Evolutionary conservation across 2,329 filamentous ascomycete species (phyloP), one percentile per base, ranked within the genome.

Genomic region (Lomentospora prolificans): DNA sequence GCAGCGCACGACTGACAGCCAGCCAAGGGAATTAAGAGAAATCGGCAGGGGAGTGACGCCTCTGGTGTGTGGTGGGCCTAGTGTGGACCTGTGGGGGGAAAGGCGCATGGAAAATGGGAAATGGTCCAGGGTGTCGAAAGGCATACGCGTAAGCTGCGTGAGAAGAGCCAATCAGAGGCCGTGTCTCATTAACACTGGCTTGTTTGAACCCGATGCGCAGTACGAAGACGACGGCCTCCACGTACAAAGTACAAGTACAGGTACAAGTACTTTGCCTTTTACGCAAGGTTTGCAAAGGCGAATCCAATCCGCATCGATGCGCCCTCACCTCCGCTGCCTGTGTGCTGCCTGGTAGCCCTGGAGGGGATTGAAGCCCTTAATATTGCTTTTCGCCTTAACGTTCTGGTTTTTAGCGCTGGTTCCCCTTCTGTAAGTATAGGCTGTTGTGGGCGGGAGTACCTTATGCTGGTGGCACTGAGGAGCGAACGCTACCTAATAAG

Each of bases 121-220:
- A 53, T 55, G 24, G 33, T 53, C 36, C 19, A 50, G 51, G 50
- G 33, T 53, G 50, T 53, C 50, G 53, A 55, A n/a, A 50, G 51
- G 57, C 44, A 56, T 66, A 66, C 65, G 65, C 65, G 65, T 66
- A 61, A 66, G 64, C 65, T 64, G 61, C 61, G 60, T 57, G 60
- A 59, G 59, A 56, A 53, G 22, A 52, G 51, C 64, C 64, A 66
- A 66, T 66, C 55, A 57, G 46, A 10, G 12, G 24, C 14, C 46
- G 54, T 44, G 24, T 27, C 31, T 56, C 54, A 56, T 56, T 44
- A 51, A 56, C 46, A 41, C 46, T 51, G 27, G 46, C 53, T n/a
- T 44, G 46, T 44, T 55, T 31, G 27, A 44, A n/a, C 53, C 53
- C 36, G 41, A 55, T n/a, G 30, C 27, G 39, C 39, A 28, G 22